Conservation (phyloP, 371 early-diverging fungal species). For the Fennellomyces sp. region DNA sequence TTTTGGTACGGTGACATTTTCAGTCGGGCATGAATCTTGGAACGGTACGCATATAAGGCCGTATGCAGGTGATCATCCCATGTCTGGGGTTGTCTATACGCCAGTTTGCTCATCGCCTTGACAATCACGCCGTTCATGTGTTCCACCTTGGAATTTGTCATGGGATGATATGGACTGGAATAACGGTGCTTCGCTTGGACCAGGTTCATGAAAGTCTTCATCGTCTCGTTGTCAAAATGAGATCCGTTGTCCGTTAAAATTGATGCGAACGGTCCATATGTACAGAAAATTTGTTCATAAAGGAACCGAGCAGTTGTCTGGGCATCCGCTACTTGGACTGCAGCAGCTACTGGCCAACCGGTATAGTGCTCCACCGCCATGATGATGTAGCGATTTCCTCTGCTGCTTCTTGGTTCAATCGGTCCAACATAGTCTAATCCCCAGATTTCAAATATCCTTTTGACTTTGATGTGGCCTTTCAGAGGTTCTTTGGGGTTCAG, state of each 20-base stretch:
- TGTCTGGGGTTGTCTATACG: not conserved
- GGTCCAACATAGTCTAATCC: constrained; percentile 12
- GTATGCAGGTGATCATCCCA: constrained; percentile 8
- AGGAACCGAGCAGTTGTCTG: not conserved
- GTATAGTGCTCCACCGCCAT: not conserved
- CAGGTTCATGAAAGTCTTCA: not conserved
- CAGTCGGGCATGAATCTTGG: constrained; percentile 1
- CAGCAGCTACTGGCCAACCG: not conserved
- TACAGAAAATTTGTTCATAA: constrained; percentile 1
- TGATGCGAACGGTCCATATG: constrained; percentile 2
- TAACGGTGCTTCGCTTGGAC: constrained; percentile 1
- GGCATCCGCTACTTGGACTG: not conserved
- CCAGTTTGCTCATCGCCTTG: not conserved
- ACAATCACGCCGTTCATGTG: constrained; percentile 1
- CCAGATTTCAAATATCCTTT: constrained; percentile 1
- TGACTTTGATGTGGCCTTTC: not conserved
- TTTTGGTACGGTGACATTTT: constrained; percentile 5
- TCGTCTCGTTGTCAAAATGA: not conserved
- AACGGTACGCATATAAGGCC: constrained; percentile 10
- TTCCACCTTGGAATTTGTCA: constrained; percentile 2
- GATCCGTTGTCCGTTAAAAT: constrained; percentile 8
- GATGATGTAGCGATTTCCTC: not conserved
- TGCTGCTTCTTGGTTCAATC: not conserved
- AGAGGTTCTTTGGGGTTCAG: not conserved
- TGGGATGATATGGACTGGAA: constrained; percentile 3